These are phyloP conservation scores for Pterothamnion heteromorphum DNA, from an alignment of 31 red algal species.

Conservation along the genomic window DNA sequence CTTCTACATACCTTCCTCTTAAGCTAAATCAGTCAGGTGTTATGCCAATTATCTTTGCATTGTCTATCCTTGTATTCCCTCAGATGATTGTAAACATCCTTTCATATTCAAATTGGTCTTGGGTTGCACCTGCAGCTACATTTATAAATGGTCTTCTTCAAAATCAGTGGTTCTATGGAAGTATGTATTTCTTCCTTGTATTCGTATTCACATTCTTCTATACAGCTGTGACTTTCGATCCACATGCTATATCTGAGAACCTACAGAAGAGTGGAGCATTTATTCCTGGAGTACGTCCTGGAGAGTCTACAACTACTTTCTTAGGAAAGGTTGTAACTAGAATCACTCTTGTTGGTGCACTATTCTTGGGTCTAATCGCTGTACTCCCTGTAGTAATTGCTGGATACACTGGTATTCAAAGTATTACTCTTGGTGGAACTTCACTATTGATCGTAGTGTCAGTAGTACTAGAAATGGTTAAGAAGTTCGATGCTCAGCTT, in stretches of 20 bases:
- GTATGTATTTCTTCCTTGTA: background rate
- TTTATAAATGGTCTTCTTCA: background rate
- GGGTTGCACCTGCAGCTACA: background rate
- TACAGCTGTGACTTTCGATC: constrained; percentile 4
- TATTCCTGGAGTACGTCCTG: background rate
- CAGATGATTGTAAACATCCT: background rate
- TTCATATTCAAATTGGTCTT: background rate
- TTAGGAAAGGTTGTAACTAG: background rate
- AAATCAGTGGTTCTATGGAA: background rate
- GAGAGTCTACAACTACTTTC: background rate
- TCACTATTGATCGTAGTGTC: background rate
- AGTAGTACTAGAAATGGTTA: background rate
- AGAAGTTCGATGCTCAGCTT: background rate
- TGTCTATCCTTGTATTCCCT: background rate
- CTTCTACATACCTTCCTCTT: background rate
- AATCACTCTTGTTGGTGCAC: background rate
- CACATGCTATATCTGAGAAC: background rate
- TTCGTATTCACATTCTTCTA: background rate
- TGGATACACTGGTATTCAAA: background rate
- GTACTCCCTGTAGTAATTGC: background rate
- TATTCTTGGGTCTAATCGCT: background rate
- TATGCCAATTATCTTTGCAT: constrained; percentile 18
- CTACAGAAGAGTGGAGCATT: background rate
- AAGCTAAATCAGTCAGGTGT: constrained; percentile 20
- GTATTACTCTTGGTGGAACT: background rate